Percentiles rank a stretch among this genome's conserved stretches.
Evolutionary conservation across 345 rosid species (phyloP).

Genomic region (Excoecaria cochinchinensis): DNA sequence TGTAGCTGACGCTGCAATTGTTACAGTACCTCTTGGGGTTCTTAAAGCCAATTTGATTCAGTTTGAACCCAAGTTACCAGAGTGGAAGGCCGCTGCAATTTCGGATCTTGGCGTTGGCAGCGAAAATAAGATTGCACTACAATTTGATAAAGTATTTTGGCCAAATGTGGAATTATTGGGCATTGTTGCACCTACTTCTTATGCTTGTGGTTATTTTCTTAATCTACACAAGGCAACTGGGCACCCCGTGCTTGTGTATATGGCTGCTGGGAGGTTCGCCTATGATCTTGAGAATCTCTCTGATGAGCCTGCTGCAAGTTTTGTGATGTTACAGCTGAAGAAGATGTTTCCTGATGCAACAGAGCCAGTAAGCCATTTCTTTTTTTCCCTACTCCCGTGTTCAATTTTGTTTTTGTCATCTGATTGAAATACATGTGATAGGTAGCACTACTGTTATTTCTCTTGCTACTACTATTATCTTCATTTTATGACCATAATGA

Average conservation of each 20-base stretch:
- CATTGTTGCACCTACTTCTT: constrained; percentile 65
- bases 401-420: not conserved
- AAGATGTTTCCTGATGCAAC: constrained; percentile 84
- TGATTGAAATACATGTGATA: not conserved
- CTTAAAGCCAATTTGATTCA: constrained; percentile 78
- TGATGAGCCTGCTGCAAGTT: constrained; percentile 56
- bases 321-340: constrained; percentile 72
- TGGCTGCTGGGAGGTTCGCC: constrained; percentile 85
- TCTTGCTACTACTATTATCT: not conserved
- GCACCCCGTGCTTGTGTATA: constrained; percentile 76
- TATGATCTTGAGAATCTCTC: constrained; percentile 67
- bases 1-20: constrained; percentile 70
- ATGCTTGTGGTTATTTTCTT: constrained; percentile 82
- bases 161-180: constrained; percentile 80
- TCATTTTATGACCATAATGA: not conserved
- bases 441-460: not conserved
- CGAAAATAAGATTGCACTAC: constrained; percentile 78
- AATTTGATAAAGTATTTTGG: constrained; percentile 70
- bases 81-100: constrained; percentile 78
- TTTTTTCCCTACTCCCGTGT: not conserved
- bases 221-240: constrained; percentile 89
- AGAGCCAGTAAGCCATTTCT: constrained; percentile 48
- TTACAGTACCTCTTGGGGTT: constrained; percentile 77
- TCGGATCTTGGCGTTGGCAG: constrained; percentile 76
- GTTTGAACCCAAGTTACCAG: constrained; percentile 79